Evolutionary conservation across 371 early-diverging fungal species (phyloP), one percentile per base, ranked within the genome.

Genomic region (Actinomortierella ambigua): DNA sequence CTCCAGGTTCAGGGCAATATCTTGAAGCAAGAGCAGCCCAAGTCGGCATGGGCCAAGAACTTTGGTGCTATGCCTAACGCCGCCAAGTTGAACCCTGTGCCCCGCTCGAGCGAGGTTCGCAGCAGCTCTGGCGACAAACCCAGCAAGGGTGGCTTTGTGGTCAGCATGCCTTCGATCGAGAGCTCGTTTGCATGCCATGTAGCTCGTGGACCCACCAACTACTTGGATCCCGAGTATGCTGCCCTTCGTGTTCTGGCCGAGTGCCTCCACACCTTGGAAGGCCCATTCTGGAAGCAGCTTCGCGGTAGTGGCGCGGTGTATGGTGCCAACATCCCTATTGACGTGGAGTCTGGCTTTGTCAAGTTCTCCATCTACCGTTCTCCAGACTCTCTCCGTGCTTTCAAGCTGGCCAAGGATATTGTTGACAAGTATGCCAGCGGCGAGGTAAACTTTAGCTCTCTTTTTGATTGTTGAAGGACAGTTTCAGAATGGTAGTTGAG

Each of bases 241-340:
- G 80, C 87, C 17, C 64, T 86, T 14, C 43, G 86, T 59, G 86
- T 89, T 13, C 79, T 88, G 77, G 80, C 79, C 55, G 89, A 89
- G 58, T 58, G 85, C 9, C 62, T 87, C 43, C 81, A 86, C 53
- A 82, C 84, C 0, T 83, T 84, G 68, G 88, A 89, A 63, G 88
- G 88, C 15, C 79, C 84, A 13, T 86, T 89, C 61, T 88, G 88
- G 87, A 85, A 86, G 63, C 63, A 82, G 49, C 85, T 89, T 48
- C 89, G 89, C 53, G 89, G 89, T 23, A 82, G 83, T 53, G 89
- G 89, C 2, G 70, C 87, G 15, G 89, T 88, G 3, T 89, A 89
- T 63, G 81, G 86, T 14, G 82, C 82, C 52, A 78, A 62, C 53
- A 63, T 89, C 55, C 70, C 66, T 28, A 75, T 80, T 17, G 79